Base-by-base conservation (phyloP, 1,284 basidiomycete genomes). In the Ganoderma multipileum region DNA sequence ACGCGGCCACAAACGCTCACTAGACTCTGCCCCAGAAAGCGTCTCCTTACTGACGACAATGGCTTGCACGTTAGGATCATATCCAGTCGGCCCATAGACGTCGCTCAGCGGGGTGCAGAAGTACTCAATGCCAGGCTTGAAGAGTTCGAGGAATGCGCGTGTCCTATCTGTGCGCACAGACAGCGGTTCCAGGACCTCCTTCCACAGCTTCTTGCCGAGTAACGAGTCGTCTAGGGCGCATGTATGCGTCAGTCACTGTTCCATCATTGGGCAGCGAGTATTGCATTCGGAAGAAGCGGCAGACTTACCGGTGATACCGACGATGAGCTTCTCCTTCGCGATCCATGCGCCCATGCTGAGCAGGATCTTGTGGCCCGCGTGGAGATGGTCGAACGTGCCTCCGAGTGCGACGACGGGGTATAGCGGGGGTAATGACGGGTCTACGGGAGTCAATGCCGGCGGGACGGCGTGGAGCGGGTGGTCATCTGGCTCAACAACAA, bases 291-390 rank as follows among this genome's bases (percentile, higher is more conserved):
- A 14, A 7, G 38, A 23, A 16, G 38, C 2, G 38, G 38, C 58
- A 0, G 68, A 58, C 84, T 73, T 69, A 93, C 94, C 92, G 63
- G 94, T 94, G 44, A 99, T 84, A 5, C 98, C 98, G 65, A 98
- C 90, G 71, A 99, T 95, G 76, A 99, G 81, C 79, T 95, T 95
- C 72, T 86, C 80, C 59, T 82, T 80, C 0, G 95, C 86, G 68
- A 98, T 89, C 85, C 94, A 95, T 1, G 93, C 90, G 9, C 90
- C 92, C 89, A 98, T 95, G 74, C 95, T 95, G 6, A 99, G 87
- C 44, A 99, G 87, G 69, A 99, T 97, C 83, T 99, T 99, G 85
- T 99, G 97, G 0, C 97, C 97, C 1, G 96, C 91, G 79, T 99
- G 97, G 20, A 99, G 87, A 78, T 99, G 98, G 80, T 99, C 97